A percentile compares a stretch with the other conserved stretches of the same genome.
Conservation (phyloP, 768 basidiomycete genomes). For the Mrakia gelida region DNA sequence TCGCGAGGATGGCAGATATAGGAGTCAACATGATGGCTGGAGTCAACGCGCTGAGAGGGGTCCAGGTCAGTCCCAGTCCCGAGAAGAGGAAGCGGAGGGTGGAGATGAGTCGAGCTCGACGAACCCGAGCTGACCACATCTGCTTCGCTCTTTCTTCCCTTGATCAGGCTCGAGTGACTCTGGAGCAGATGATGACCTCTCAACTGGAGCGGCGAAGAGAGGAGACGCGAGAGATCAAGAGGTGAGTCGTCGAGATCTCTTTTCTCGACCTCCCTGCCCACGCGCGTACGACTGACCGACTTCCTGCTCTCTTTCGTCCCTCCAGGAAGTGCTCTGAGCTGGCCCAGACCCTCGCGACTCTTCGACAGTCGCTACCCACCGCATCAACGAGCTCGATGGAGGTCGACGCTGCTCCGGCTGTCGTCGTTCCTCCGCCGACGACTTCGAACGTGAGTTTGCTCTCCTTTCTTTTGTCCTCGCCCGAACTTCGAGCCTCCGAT, state of each 20-base stretch:
- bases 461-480: not conserved
- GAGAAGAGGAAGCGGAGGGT: not conserved
- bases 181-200: slow-evolving; percentile 21
- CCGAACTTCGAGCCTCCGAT: not conserved
- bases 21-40: slow-evolving; percentile 85
- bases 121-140: too few species aligned
- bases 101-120: not conserved
- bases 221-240: slow-evolving; percentile 18
- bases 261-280: too few species aligned
- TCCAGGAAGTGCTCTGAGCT: slow-evolving; percentile 9
- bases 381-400: not conserved
- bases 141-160: not conserved
- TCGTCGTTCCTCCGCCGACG: not conserved
- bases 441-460: not conserved
- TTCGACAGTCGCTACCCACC: not conserved
- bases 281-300: not conserved
- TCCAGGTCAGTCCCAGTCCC: slow-evolving; percentile 56
- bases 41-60: slow-evolving; percentile 81
- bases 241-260: not conserved
- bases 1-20: slow-evolving; percentile 73
- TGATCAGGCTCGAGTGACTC: not conserved
- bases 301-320: not conserved
- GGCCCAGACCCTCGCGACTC: not conserved
- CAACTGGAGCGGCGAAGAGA: slow-evolving; percentile 16
- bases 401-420: not conserved